A percentile compares a stretch with the other conserved stretches of the same genome.
These are phyloP conservation scores for Russula dissimulans DNA, from an alignment of 768 basidiomycete species.

Conservation along the genomic window DNA sequence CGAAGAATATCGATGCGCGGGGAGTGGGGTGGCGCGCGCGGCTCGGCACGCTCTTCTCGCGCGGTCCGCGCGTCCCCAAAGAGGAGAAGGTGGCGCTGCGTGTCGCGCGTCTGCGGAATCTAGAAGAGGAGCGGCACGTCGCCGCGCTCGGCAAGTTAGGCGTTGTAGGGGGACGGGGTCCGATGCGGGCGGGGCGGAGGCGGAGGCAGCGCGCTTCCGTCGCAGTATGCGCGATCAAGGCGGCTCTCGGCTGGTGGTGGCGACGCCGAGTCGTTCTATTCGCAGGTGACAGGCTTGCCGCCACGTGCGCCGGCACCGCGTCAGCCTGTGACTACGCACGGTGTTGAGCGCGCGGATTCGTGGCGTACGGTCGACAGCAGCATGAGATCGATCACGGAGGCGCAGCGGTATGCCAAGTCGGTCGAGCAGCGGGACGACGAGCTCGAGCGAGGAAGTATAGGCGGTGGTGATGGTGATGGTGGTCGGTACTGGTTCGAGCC, in stretches of 20 bases:
- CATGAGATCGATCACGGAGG: slow-evolving; percentile 38
- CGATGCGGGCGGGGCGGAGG: too few species aligned
- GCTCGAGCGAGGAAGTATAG: not conserved
- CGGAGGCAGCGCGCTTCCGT: not conserved
- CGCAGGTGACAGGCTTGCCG: slow-evolving; percentile 57
- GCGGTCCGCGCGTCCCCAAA: slow-evolving; percentile 19
- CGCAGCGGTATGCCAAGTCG: slow-evolving; percentile 49
- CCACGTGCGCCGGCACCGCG: slow-evolving; percentile 57
- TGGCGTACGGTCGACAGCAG: slow-evolving; percentile 33
- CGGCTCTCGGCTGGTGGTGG: slow-evolving; percentile 26
- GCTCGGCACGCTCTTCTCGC: slow-evolving; percentile 47
- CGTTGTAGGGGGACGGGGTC: not conserved
- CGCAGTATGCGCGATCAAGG: slow-evolving; percentile 1
- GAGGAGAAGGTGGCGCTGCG: slow-evolving; percentile 19
- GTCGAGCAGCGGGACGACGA: slow-evolving; percentile 24
- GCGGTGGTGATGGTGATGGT: not conserved
- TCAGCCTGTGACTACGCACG: slow-evolving; percentile 42
- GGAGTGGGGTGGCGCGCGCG: slow-evolving; percentile 44
- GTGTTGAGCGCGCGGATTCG: slow-evolving; percentile 29
- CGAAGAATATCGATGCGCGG: slow-evolving; percentile 43
- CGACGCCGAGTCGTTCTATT: slow-evolving; percentile 54
- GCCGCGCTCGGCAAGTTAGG: slow-evolving; percentile 27
- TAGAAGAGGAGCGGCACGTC: slow-evolving; percentile 42
- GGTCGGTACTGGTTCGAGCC: not conserved
- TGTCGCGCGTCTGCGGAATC: slow-evolving; percentile 37